Base-by-base conservation (phyloP, 2,329 filamentous ascomycete species). In the Stagonosporopsis chrysanthemi region DNA sequence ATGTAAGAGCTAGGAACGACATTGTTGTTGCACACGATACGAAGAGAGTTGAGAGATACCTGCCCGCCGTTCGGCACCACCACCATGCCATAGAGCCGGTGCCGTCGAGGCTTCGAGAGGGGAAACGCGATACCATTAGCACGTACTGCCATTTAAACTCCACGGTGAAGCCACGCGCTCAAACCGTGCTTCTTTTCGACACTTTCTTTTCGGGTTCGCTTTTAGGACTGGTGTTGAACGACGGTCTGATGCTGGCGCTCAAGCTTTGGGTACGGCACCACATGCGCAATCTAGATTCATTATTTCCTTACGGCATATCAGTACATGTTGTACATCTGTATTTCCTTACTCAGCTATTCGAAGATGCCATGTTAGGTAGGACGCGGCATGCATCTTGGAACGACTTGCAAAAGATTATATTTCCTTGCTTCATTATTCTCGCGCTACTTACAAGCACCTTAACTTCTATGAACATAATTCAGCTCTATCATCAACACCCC, bases 1-100 rank as follows among this genome's bases (percentile, higher is more conserved):
- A 96, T 97, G 92, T 95, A 87, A 45, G 52, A 39, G 56, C 22
- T 47, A 47, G 51, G 44, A 48, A 55, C 26, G 39, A 55, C 17
- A 23, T 58, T 56, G 50, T 58, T 60, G 50, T 58, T 60, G 51
- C 54, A 22, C 45, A 58, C 29, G 50, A 53, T 54, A 58, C 45
- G 35, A 58, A 50, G 57, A 54, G 58, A 61, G 63, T 60, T 63
- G 60, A 57, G 64, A 62, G 62, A 69, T 68, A 68, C 67, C 63
- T 68, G 63, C 56, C 64, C 57, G 61, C 61, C 56, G 57, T 43
- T 66, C 60, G 63, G 61, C 65, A 64, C 62, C 64, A 60, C 64
- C 60, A 66, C 69, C 66, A 60, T 60, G 62, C 61, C 62, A 33
- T 56, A 61, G 57, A 56, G 65, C 61, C 61, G 62, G 62, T 65